Evolutionary conservation across 169 alveolate genomes (phyloP), one percentile per base, ranked within the genome.

Genomic region (Eimeria sp.): DNA sequence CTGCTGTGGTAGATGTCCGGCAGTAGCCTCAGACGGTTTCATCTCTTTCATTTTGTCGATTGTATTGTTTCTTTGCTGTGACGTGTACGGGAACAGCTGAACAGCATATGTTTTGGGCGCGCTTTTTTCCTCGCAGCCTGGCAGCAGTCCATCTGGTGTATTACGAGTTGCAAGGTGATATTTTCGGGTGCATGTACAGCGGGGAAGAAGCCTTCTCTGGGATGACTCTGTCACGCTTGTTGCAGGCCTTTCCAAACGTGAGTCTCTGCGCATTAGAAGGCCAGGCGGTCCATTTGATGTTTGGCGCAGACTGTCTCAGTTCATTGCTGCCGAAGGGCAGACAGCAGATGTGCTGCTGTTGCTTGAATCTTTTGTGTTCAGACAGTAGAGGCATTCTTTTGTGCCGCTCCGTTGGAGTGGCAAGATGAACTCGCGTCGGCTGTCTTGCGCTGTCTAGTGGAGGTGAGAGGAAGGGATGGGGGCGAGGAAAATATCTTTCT

Each of bases 391-490:
- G 57, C n/a, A 34, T 89, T 89, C 89, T 89, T 89, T 70, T 67
- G 72, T 89, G 43, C 95, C 0, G 93, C 93, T 25, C 82, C 76
- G 10, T 22, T 30, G 82, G 93, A 86, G 57, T 63, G 54, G 93
- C 93, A 86, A 54, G 95, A 89, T 63, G 95, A 89, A 9, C 88
- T 78, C 5, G 95, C 95, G n/a, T 76, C 95, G 3, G 87, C 95
- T 57, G 83, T 89, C 22, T n/a, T 73, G 78, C 95, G 87, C 51
- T 72, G 95, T 40, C 89, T 89, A 7, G 83, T 54, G 25, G 88
- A 89, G 95, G 95, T 89, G 76, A 10, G 75, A 30, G 25, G 51
- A 11, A 18, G 22, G 63, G n/a, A 25, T 80, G 40, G 45, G 40
- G 72, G 40, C 40, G 40, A 2, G 40, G 5, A 11, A 2, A 11